phyloP scores from a whole-genome alignment of 1,284 basidiomycete species.

The Cryptococcus floricola region DNA sequence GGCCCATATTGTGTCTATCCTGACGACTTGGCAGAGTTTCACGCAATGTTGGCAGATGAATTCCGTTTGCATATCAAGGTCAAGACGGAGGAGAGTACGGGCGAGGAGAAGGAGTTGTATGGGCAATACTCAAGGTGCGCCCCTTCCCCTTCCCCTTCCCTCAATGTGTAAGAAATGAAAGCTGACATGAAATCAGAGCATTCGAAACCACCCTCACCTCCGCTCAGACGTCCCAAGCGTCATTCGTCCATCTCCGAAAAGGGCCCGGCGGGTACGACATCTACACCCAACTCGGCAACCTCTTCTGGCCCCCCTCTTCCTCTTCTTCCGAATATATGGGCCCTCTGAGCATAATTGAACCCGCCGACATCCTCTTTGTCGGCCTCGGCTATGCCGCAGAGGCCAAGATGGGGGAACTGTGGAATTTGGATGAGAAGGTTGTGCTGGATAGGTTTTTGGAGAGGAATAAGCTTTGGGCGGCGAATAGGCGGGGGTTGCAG shows the following conservation, averaged over 20 bases:
- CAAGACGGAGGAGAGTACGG: too few species aligned
- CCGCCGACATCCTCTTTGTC: slow-evolving; percentile 37
- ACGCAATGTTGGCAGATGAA: too few species aligned
- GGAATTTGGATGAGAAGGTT: slow-evolving; percentile 36
- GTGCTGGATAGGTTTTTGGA: slow-evolving; percentile 42
- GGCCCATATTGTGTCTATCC: too few species aligned
- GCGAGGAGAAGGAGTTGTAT: too few species aligned
- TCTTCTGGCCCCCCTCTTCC: slow-evolving; percentile 26
- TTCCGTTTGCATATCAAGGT: too few species aligned
- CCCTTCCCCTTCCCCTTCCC: not conserved
- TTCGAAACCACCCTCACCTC: slow-evolving; percentile 11
- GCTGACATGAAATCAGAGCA: slow-evolving; percentile 12
- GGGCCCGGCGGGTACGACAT: slow-evolving; percentile 9
- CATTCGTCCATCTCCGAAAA: slow-evolving; percentile 12
- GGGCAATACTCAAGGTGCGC: too few species aligned
- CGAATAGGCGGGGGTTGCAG: slow-evolving; percentile 36
- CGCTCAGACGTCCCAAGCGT: not conserved
- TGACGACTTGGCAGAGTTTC: too few species aligned
- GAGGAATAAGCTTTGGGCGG: slow-evolving; percentile 27
- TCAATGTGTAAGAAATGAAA: not conserved
- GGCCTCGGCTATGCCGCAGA: slow-evolving; percentile 7
- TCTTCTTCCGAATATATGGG: slow-evolving; percentile 3
- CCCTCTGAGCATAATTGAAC: slow-evolving; percentile 21
- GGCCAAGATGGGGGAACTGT: slow-evolving; percentile 24
- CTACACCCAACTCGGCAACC: slow-evolving; percentile 18